phyloP scores from a whole-genome alignment of 2,329 filamentous ascomycete genomes.

The Alternaria hordeiaustralica region DNA sequence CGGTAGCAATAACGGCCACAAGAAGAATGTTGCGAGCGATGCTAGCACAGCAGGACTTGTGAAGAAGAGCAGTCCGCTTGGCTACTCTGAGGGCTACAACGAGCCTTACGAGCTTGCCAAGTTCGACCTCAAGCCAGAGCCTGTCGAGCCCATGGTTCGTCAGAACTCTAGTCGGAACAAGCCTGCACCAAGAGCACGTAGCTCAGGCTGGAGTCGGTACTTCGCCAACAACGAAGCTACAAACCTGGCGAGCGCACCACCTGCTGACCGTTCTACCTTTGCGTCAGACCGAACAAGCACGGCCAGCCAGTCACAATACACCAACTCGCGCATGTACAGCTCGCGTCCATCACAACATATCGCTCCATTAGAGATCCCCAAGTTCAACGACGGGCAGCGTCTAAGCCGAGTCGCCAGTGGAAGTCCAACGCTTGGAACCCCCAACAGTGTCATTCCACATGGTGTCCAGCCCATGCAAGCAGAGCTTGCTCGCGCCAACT shows the following conservation, averaged over 20 bases:
- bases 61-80: slow-evolving; percentile 57
- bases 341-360: slow-evolving; percentile 71
- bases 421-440: slow-evolving; percentile 72
- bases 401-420: slow-evolving; percentile 72
- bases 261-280: slow-evolving; percentile 58
- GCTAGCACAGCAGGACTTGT: slow-evolving; percentile 66
- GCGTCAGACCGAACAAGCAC: slow-evolving; percentile 49
- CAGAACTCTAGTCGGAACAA: slow-evolving; percentile 45
- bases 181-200: slow-evolving; percentile 49
- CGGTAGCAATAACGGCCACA: slow-evolving; percentile 54
- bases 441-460: slow-evolving; percentile 51
- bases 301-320: slow-evolving; percentile 52
- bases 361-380: slow-evolving; percentile 65
- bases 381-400: slow-evolving; percentile 62
- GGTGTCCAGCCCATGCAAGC: slow-evolving; percentile 46
- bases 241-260: slow-evolving; percentile 64
- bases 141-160: slow-evolving; percentile 42
- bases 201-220: slow-evolving; percentile 79
- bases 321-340: slow-evolving; percentile 63
- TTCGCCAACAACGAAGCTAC: slow-evolving; percentile 75
- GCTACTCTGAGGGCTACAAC: slow-evolving; percentile 48
- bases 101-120: slow-evolving; percentile 54
- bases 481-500: slow-evolving; percentile 47
- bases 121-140: slow-evolving; percentile 50
- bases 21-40: slow-evolving; percentile 62